phyloP scores from a whole-genome alignment of 257 asterid genomes.

The Nicotiana sylvestris region DNA sequence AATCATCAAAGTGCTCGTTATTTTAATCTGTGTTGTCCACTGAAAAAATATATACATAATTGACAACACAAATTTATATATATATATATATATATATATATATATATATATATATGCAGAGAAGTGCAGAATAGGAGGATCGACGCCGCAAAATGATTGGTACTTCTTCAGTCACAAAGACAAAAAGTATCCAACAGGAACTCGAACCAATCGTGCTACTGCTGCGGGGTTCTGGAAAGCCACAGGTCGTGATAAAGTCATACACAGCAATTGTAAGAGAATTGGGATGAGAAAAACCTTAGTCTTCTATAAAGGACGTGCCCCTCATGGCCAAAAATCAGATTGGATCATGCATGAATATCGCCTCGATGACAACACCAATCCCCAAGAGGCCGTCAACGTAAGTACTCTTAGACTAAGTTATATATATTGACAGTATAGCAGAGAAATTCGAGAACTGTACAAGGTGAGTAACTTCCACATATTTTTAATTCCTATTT shows the following conservation, averaged over 20 bases:
- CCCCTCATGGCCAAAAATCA: slow-evolving; percentile 86
- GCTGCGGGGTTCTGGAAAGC: slow-evolving; percentile 98
- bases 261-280: slow-evolving; percentile 56
- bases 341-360: slow-evolving; percentile 97
- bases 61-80: no score
- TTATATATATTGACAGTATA: no score
- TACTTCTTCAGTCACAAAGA: slow-evolving; percentile 92
- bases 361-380: slow-evolving; percentile 55
- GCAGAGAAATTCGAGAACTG: no score
- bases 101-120: no score
- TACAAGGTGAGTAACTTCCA: no score
- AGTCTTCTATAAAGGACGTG: slow-evolving; percentile 81
- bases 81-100: no score
- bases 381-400: background rate
- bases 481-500: no score
- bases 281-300: slow-evolving; percentile 89
- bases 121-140: slow-evolving; percentile 83
- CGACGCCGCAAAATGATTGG: slow-evolving; percentile 89
- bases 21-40: no score
- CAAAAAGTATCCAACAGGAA: slow-evolving; percentile 85
- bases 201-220: slow-evolving; percentile 83
- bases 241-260: slow-evolving; percentile 81
- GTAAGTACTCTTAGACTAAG: background rate
- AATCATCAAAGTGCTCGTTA: no score
- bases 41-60: no score